Evolutionary conservation across 2,329 filamentous ascomycete genomes (phyloP).

Genomic region (Blastomyces silverae): DNA sequence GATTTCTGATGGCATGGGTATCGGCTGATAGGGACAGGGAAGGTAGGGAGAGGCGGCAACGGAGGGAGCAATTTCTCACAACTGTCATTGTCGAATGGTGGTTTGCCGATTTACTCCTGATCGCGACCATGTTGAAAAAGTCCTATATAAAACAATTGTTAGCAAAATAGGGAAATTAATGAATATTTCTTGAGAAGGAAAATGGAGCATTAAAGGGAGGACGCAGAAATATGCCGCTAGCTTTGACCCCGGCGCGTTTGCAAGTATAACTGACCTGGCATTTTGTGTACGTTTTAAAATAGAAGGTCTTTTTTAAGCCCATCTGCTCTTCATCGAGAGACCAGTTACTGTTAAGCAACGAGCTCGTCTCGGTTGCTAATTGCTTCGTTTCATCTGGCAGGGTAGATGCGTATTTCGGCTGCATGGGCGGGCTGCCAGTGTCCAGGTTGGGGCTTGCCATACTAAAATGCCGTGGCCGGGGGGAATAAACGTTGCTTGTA

Average conservation of each 20-base stretch:
- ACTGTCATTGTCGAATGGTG: slow-evolving; percentile 16
- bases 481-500: not conserved
- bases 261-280: slow-evolving; percentile 28
- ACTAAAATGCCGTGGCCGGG: slow-evolving; percentile 7
- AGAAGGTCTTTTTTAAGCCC: slow-evolving; percentile 35
- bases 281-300: slow-evolving; percentile 38
- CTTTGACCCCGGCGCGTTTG: not conserved
- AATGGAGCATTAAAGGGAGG: not conserved
- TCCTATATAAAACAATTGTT: slow-evolving; percentile 24
- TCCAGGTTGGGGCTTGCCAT: not conserved
- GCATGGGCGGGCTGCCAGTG: not conserved
- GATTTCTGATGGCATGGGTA: not conserved
- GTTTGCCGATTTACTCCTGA: slow-evolving; percentile 26
- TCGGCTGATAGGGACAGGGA: not conserved
- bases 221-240: not conserved
- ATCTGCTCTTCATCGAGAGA: slow-evolving; percentile 30
- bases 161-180: not conserved
- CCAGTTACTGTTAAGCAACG: slow-evolving; percentile 31
- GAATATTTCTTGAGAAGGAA: not conserved
- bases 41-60: not conserved
- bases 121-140: slow-evolving; percentile 35
- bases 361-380: slow-evolving; percentile 22
- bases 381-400: not conserved
- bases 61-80: slow-evolving; percentile 6
- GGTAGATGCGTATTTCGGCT: slow-evolving; percentile 3